Conservation (phyloP, 169 alveolate species). For the Ophryocystis elektroscirrha region DNA sequence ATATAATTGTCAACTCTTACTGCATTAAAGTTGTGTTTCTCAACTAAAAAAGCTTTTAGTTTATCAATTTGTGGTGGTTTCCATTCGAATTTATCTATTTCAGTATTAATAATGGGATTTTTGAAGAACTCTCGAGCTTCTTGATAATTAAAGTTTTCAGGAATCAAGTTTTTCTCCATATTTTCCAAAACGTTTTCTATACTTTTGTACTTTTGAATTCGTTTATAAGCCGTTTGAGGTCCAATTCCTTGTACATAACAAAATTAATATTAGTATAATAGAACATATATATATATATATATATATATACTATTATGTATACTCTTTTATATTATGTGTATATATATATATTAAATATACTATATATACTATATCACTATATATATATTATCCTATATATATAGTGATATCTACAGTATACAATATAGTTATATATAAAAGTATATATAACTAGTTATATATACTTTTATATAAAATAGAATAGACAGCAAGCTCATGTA, state of each 20-base stretch:
- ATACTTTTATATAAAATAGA: neutral
- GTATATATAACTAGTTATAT: neutral
- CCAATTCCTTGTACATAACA: too few species aligned
- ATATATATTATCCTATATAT: neutral
- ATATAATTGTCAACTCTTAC: neutral
- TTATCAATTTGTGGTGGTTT: slow-evolving; percentile 32
- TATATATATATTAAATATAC: neutral
- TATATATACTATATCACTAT: neutral
- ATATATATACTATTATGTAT: too few species aligned
- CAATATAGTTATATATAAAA: neutral
- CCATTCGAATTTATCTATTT: slow-evolving; percentile 36
- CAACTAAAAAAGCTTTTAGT: neutral
- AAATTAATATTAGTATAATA: too few species aligned
- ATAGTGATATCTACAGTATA: neutral
- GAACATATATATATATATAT: too few species aligned
- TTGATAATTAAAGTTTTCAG: slow-evolving; percentile 27
- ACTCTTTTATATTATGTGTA: too few species aligned
- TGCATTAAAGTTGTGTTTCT: neutral
- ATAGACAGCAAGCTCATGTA: neutral
- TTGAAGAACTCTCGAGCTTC: slow-evolving; percentile 43
- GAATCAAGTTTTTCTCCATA: slow-evolving; percentile 29
- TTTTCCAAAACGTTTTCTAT: slow-evolving; percentile 56
- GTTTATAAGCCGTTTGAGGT: slow-evolving; percentile 73
- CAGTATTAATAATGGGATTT: slow-evolving; percentile 34
- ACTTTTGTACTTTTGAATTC: slow-evolving; percentile 51